Percentiles rank a stretch among this genome's conserved stretches.
Conservation (phyloP, 2,329 filamentous ascomycete species). For the Trichothecium roseum region DNA sequence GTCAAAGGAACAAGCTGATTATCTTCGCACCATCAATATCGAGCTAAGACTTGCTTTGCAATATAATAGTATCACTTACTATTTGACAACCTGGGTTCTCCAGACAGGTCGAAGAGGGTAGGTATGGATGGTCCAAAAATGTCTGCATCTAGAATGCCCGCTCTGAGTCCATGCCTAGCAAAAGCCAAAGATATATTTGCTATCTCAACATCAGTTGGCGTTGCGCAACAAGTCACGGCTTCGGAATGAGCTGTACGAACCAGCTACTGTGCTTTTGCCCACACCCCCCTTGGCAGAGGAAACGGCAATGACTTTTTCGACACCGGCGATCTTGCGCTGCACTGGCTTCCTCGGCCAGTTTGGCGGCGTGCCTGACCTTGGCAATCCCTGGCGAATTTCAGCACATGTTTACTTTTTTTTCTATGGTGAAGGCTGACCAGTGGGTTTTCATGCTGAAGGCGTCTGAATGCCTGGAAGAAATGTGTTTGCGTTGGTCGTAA, state of each 20-base stretch:
- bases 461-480: conserved; percentile 21
- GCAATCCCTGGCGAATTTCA: conserved; percentile 56
- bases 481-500: conserved; percentile 17
- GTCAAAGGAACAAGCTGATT: conserved; percentile 79
- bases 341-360: conserved; percentile 65
- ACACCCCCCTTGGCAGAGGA: conserved; percentile 98
- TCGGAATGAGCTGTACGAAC: conserved; percentile 31
- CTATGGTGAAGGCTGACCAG: conserved; percentile 42
- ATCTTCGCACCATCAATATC: conserved; percentile 30
- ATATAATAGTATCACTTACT: conserved; percentile 37
- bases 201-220: conserved; percentile 10
- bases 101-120: conserved; percentile 72
- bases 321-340: conserved; percentile 69
- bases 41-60: neutral
- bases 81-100: conserved; percentile 64
- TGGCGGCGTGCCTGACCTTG: conserved; percentile 54
- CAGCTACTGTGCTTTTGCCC: conserved; percentile 87
- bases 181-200: conserved; percentile 81
- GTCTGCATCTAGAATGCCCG: conserved; percentile 88
- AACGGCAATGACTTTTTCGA: conserved; percentile 89
- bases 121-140: conserved; percentile 96
- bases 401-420: conserved; percentile 1
- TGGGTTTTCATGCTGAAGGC: conserved; percentile 68
- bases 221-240: neutral
- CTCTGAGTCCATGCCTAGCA: conserved; percentile 67